Percentiles rank a stretch among this genome's conserved stretches.
These are phyloP conservation scores for Cupressus sempervirens DNA, from an alignment of 75 land plant genomes.

Conservation along the genomic window DNA sequence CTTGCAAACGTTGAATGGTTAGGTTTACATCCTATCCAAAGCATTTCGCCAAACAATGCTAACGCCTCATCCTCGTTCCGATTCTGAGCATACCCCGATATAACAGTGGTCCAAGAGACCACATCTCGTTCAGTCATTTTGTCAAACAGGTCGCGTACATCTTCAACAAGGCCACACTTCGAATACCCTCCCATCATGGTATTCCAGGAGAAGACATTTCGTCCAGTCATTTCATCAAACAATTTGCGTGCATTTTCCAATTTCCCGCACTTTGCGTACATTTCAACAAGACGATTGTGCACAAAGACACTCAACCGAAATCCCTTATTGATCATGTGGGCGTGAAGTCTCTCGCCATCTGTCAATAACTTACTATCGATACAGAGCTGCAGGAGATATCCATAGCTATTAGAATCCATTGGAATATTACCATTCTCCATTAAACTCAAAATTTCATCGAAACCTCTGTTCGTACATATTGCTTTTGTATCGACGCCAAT, in stretches of 20 bases:
- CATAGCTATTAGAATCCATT: constrained; percentile 3
- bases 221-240: constrained; percentile 28
- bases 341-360: not conserved
- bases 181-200: constrained; percentile 27
- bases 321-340: not conserved
- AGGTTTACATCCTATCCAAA: constrained; percentile 16
- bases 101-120: constrained; percentile 42
- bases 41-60: constrained; percentile 16
- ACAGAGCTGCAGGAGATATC: constrained; percentile 8
- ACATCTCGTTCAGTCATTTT: constrained; percentile 24
- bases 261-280: constrained; percentile 29
- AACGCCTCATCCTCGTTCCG: constrained; percentile 19
- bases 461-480: not conserved
- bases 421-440: not conserved
- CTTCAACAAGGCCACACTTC: constrained; percentile 17
- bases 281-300: constrained; percentile 9
- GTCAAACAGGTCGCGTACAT: constrained; percentile 17
- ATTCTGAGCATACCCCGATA: constrained; percentile 40
- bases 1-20: constrained; percentile 27
- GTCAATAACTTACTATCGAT: not conserved
- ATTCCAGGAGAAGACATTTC: constrained; percentile 44
- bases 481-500: not conserved
- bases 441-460: not conserved
- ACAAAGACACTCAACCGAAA: not conserved
- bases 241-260: constrained; percentile 29